A percentile compares a stretch with the other conserved stretches of the same genome.
phyloP scores from a whole-genome alignment of 805 yeast species.

The Monosporozyma siamensis region DNA sequence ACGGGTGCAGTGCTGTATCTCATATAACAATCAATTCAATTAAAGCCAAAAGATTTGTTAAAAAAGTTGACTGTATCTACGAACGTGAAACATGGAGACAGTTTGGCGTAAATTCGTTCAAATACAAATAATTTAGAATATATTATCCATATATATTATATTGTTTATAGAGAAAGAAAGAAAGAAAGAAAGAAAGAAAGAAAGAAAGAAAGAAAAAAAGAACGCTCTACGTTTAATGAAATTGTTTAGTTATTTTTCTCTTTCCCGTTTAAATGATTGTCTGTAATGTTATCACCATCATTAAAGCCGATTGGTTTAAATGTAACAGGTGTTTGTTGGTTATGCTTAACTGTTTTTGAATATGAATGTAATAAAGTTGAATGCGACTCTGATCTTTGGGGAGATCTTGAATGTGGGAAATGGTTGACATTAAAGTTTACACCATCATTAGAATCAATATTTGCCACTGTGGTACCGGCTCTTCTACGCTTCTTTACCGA shows the following conservation, averaged over 20 bases:
- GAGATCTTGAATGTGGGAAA: background rate
- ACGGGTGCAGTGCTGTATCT: slow-evolving; percentile 24
- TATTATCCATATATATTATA: background rate
- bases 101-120: slow-evolving; percentile 24
- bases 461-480: background rate
- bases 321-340: background rate
- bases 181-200: no score
- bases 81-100: slow-evolving; percentile 25
- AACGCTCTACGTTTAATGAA: no score
- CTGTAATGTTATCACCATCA: background rate
- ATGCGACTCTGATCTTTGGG: background rate
- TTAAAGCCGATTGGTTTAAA: background rate
- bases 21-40: slow-evolving; percentile 22
- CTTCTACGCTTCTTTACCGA: slow-evolving; percentile 1
- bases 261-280: background rate
- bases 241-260: slow-evolving; percentile 1
- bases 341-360: background rate
- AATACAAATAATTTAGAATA: slow-evolving; percentile 7
- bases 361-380: background rate
- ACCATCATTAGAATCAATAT: background rate
- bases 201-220: no score
- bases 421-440: background rate
- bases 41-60: slow-evolving; percentile 15
- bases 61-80: slow-evolving; percentile 21
- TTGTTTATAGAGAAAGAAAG: no score